Base-by-base conservation (phyloP, 2,329 filamentous ascomycete genomes). In the Furcasterigmium furcatum region DNA sequence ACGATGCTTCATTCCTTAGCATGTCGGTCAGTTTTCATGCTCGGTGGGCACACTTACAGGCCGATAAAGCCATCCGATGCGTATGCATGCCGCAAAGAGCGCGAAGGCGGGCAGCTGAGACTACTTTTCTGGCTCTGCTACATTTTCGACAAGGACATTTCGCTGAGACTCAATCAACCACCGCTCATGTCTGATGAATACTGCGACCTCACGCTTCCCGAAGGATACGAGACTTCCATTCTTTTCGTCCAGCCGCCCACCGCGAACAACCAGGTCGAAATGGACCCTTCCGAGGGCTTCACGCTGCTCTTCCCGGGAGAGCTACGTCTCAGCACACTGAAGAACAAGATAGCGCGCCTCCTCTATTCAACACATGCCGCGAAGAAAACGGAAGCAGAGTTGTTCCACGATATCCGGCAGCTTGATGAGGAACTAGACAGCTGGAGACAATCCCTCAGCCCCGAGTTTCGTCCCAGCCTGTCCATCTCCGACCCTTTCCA, bases 121-220 rank as follows among this genome's bases (percentile, higher is more conserved):
- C 54, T 61, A 24, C 45, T 80, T 0, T 82, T 82, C 52, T 82
- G 79, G 77, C 52, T 80, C 6, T 72, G 71, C 49, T 81, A 79
- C 46, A 65, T 64, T 2, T 58, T 78, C 9, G 78, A 82, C 51
- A 81, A 79, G 48, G 77, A 81, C n/a, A 64, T 80, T 12, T 63
- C 74, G 1, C 61, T 82, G 1, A 69, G 77, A 4, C 76, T 71
- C 0, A 75, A 76, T 0, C 75, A 77, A 40, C 76, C 76, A 0
- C 76, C 77, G 2, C 58, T 66, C 1, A 71, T 80, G 18, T 57
- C 62, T 4, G 74, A 79, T 43, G 70, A 75, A 14, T 71, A 76
- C 44, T 80, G 77, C 50, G 75, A 80, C 51, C 59, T 80, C 13
- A 70, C 72, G 0, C 58, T 80, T 3, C 75, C 76, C 1, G 59